Evolutionary conservation across 208 protist species (phyloP), one percentile per base, ranked within the genome.

Genomic region (Jaenimonas drosophilae): DNA sequence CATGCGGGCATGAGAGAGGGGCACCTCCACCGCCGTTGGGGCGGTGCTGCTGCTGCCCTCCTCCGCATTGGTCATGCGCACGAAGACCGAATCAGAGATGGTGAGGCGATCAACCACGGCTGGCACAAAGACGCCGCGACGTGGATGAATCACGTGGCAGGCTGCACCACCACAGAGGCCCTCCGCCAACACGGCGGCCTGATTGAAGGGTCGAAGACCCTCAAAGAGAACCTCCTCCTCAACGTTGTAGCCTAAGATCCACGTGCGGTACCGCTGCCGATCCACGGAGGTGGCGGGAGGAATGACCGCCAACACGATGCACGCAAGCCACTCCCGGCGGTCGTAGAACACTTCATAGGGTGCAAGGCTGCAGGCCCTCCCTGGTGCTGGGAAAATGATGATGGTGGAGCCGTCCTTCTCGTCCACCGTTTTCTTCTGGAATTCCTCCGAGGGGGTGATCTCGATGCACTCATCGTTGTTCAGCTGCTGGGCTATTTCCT

Each of bases 291-390:
- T 58, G 12, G 39, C 60, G 1, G 82, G 70, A 4, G 59, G 6
- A 19, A 84, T 47, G 21, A 79, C 33, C 7, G 39, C 74, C n/a
- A 56, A 65, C 29, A 91, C 70, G 24, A 87, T 68, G 39, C 82
- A 91, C 17, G 70, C 58, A 54, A 84, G 83, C 77, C 82, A 91
- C 2, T 58, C 45, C 3, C 57, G 36, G 33, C 73, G 49, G 34
- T 91, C 82, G 33, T 66, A 91, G 36, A 72, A 49, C 4, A 91
- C 64, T 32, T 91, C 76, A 43, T 82, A 91, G 7, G 74, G 74
- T 4, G 73, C 76, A 16, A 12, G n/a, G 14, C n/a, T 49, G 7
- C 19, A 23, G 1, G 55, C 33, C n/a, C n/a, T n/a, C 5, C n/a
- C 16, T 2, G 29, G 28, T 3, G 46, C 32, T 16, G 46, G 47